These are phyloP conservation scores for Naganishia friedmannii DNA, from an alignment of 768 basidiomycete genomes.

Conservation along the genomic window DNA sequence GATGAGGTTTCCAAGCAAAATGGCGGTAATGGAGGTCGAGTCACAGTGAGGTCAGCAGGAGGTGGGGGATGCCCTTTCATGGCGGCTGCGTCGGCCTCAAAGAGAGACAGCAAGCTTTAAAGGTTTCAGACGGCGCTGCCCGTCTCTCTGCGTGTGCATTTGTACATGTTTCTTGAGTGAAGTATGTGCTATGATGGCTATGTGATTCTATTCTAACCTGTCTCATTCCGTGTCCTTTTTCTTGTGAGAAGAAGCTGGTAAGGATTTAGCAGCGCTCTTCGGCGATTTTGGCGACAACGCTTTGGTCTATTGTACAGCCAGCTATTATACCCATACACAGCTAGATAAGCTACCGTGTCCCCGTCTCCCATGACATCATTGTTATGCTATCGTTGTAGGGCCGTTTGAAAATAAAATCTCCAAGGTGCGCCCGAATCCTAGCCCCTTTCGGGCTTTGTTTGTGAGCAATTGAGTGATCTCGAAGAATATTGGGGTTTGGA, in stretches of 20 bases:
- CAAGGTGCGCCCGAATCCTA: background rate
- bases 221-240: too few relatives aligned
- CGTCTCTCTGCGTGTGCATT: background rate
- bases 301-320: too few relatives aligned
- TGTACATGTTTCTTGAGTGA: background rate
- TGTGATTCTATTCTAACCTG: background rate
- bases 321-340: too few relatives aligned
- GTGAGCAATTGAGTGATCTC: background rate
- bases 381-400: too few relatives aligned
- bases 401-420: background rate
- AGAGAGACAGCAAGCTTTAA: conserved; percentile 25
- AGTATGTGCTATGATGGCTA: background rate
- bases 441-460: background rate
- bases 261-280: too few relatives aligned
- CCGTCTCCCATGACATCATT: background rate
- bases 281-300: too few relatives aligned
- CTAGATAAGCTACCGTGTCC: too few relatives aligned
- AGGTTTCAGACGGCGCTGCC: background rate
- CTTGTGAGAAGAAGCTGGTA: too few relatives aligned
- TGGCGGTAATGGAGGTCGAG: conserved; percentile 11
- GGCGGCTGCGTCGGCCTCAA: conserved; percentile 1
- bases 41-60: conserved; percentile 13
- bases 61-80: conserved; percentile 18
- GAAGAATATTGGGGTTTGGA: conserved; percentile 1
- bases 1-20: conserved; percentile 38